Conservation (phyloP, 495 filamentous ascomycete genomes). For the Trypethelium eluteriae region DNA sequence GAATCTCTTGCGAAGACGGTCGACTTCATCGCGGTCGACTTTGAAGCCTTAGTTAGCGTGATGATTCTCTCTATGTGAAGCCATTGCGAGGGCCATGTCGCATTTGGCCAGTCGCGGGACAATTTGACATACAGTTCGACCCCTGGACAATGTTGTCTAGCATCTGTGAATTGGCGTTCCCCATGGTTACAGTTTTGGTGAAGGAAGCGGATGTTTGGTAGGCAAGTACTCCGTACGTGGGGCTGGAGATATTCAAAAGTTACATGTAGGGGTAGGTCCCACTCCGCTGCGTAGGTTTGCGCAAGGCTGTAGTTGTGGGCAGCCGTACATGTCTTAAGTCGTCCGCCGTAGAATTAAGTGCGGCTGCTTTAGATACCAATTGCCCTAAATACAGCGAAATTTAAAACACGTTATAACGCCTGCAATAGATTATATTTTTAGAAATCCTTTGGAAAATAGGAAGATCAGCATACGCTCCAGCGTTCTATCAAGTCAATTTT, state of each 20-base stretch:
- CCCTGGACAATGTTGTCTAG: slow-evolving; percentile 93
- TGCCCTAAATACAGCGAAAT: too few species aligned
- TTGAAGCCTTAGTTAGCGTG: slow-evolving; percentile 9
- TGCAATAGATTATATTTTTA: too few species aligned
- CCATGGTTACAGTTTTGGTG: slow-evolving; percentile 47
- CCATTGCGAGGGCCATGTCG: not conserved
- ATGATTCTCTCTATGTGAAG: slow-evolving; percentile 12
- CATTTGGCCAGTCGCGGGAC: not conserved
- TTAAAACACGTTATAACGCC: too few species aligned
- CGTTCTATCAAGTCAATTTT: too few species aligned
- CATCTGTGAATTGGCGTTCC: slow-evolving; percentile 72
- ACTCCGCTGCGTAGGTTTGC: too few species aligned
- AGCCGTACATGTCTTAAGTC: too few species aligned
- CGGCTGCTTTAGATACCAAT: too few species aligned
- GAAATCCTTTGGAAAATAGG: too few species aligned
- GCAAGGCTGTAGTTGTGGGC: too few species aligned
- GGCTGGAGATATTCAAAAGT: not conserved
- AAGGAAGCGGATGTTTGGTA: slow-evolving; percentile 11
- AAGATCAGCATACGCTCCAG: too few species aligned
- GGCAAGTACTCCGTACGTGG: not conserved
- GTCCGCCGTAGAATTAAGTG: too few species aligned
- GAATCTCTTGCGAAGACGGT: slow-evolving; percentile 88
- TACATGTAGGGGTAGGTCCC: not conserved
- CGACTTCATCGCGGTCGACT: slow-evolving; percentile 97
- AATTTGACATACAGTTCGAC: slow-evolving; percentile 70